Evolutionary conservation across 352 stramenopile species (phyloP).

Genomic region (Globisporangium perplexum): DNA sequence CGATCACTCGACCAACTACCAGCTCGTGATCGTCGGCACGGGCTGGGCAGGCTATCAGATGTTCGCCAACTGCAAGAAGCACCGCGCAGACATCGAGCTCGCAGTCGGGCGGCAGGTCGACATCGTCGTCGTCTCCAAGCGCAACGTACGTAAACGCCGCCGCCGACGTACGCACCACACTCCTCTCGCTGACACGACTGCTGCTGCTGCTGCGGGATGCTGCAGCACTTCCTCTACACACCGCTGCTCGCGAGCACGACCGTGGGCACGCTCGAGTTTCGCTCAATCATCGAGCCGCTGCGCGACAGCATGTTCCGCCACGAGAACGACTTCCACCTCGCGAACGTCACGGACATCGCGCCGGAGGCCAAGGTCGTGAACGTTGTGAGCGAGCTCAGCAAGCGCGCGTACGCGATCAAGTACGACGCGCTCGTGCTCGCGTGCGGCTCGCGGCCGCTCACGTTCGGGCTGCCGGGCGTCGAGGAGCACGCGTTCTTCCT

Average conservation of each 20-base stretch:
- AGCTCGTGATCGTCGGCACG: slow-evolving; percentile 72
- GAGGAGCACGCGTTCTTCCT: slow-evolving; percentile 95
- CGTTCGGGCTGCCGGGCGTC: slow-evolving; percentile 90
- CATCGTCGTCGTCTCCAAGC: slow-evolving; percentile 74
- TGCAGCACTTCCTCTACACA: slow-evolving; percentile 97
- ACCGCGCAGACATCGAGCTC: slow-evolving; percentile 65
- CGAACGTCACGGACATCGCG: slow-evolving; percentile 73
- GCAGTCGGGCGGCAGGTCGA: slow-evolving; percentile 53
- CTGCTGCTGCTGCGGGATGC: background rate
- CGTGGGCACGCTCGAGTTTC: slow-evolving; percentile 95
- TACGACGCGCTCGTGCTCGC: slow-evolving; percentile 95
- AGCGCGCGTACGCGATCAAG: slow-evolving; percentile 65
- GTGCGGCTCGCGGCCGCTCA: slow-evolving; percentile 92
- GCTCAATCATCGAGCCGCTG: slow-evolving; percentile 95
- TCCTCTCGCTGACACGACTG: background rate
- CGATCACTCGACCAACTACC: slow-evolving; percentile 42
- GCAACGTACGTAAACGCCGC: slow-evolving; percentile 67
- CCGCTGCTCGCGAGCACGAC: slow-evolving; percentile 94
- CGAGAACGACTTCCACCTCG: slow-evolving; percentile 71
- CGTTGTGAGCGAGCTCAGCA: slow-evolving; percentile 58
- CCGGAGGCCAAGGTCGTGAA: slow-evolving; percentile 63
- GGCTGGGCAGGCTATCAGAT: slow-evolving; percentile 79
- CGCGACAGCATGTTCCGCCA: slow-evolving; percentile 76
- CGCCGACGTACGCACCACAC: no score
- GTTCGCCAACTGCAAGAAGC: slow-evolving; percentile 70